Conservation (phyloP, 148 eudicot species). For the Rheum nobile region DNA sequence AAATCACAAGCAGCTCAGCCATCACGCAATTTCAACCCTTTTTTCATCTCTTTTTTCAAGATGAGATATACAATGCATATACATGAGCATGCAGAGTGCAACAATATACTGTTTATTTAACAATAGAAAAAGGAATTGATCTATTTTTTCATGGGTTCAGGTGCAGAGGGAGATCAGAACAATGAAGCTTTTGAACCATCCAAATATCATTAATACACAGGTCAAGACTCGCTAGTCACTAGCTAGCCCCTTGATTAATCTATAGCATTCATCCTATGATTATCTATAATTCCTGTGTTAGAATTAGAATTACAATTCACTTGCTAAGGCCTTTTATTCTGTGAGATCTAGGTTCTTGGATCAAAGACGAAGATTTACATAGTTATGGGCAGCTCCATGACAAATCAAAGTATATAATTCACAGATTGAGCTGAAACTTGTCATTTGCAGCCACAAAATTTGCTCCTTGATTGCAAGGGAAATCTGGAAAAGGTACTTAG, state of each 20-base stretch:
- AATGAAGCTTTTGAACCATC: slow-evolving; percentile 48
- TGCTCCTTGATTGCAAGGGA: slow-evolving; percentile 46
- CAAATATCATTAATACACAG: slow-evolving; percentile 37
- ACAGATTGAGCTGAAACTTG: not conserved
- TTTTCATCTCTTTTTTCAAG: no score
- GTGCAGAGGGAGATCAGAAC: slow-evolving; percentile 42
- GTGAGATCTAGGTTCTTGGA: slow-evolving; percentile 41
- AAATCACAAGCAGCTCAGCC: slow-evolving; percentile 31
- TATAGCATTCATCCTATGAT: no score
- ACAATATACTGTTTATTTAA: no score
- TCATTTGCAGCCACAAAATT: slow-evolving; percentile 38
- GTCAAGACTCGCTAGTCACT: not conserved
- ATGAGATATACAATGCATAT: no score
- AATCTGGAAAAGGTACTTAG: slow-evolving; percentile 44
- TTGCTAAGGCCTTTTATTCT: no score
- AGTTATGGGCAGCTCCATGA: slow-evolving; percentile 23
- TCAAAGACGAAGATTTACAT: no score
- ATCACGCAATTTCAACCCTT: slow-evolving; percentile 24
- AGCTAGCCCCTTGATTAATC: no score
- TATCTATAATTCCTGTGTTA: not conserved
- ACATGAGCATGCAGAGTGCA: no score
- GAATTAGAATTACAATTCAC: no score
- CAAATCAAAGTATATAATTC: slow-evolving; percentile 20
- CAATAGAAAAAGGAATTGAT: no score
- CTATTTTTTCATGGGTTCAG: slow-evolving; percentile 4